Evolutionary conservation across 148 eudicot genomes (phyloP).

Genomic region (Diospyros kaki): DNA sequence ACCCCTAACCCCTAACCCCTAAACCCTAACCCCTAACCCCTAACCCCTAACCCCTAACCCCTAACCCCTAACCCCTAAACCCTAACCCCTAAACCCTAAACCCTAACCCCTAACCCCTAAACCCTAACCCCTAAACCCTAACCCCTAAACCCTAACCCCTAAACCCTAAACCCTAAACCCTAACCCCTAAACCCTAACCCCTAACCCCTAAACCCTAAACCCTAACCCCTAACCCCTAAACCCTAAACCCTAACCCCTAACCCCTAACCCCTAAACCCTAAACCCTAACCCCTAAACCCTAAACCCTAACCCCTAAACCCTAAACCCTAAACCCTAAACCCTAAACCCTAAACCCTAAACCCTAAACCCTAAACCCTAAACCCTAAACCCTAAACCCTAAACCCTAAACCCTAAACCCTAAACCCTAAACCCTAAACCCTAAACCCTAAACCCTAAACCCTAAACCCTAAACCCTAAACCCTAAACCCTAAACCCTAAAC

Average conservation of each 20-base stretch:
- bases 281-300: too few relatives aligned
- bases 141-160: slow-evolving; percentile 14
- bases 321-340: too few relatives aligned
- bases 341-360: background rate
- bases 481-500: background rate
- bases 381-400: too few relatives aligned
- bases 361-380: too few relatives aligned
- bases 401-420: background rate
- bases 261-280: background rate
- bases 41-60: too few relatives aligned
- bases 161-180: slow-evolving; percentile 13
- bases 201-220: too few relatives aligned
- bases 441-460: background rate
- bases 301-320: slow-evolving; percentile 1
- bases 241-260: too few relatives aligned
- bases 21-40: too few relatives aligned
- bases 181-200: slow-evolving; percentile 16
- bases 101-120: slow-evolving; percentile 14
- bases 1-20: slow-evolving; percentile 4
- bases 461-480: background rate
- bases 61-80: slow-evolving; percentile 13
- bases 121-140: slow-evolving; percentile 11
- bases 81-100: slow-evolving; percentile 8
- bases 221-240: slow-evolving; percentile 12
- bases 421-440: slow-evolving; percentile 8